Base-by-base conservation (phyloP, 371 early-diverging fungal genomes). In the Apophysomyces elegans region DNA sequence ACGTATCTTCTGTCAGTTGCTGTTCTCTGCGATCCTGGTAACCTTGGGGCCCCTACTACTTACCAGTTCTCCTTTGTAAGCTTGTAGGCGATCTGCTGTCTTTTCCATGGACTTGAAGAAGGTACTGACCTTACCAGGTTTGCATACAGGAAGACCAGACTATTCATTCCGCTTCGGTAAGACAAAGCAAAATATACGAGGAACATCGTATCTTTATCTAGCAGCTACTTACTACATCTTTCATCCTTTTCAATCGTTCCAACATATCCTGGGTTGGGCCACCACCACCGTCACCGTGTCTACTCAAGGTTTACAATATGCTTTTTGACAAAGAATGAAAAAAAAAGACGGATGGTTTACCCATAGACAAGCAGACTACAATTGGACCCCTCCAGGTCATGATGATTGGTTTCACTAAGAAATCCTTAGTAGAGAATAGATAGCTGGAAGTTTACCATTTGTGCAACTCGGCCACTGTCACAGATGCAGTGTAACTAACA, bases 221-320 rank as follows among this genome's bases (percentile, higher is more conserved):
- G n/a, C 9, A 8, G 56, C 5, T 11, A 68, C 67, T 63, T 78
- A 87, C 91, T 37, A 95, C 81, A 62, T 91, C 79, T 38, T 82
- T 77, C 79, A 99, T 72, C 32, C 95, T 85, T 8, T 78, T 57
- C 39, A 97, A 66, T 59, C 98, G 86, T 74, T 96, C 96, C 21
- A 95, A 66, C 97, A 96, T 96, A 39, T 81, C 89, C 12, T 86
- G 79, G 0, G 90, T 83, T 0, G 99, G 97, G 1, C 99, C 99
- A 56, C 97, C 97, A 7, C 99, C 99, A 56, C 99, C 99, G 77
- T 99, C 99, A 41, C 99, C 99, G 74, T 96, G 89, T 35, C 81
- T 80, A 70, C 8, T 32, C 11, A 46, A 44, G 11, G 26, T 11
- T 41, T 39, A 59, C 16, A 43, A 11, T 12, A 26, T 35, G 32